A percentile compares a stretch with the other conserved stretches of the same genome.
Conservation (phyloP, 148 eudicot species). For the Persicaria tinctoria region DNA sequence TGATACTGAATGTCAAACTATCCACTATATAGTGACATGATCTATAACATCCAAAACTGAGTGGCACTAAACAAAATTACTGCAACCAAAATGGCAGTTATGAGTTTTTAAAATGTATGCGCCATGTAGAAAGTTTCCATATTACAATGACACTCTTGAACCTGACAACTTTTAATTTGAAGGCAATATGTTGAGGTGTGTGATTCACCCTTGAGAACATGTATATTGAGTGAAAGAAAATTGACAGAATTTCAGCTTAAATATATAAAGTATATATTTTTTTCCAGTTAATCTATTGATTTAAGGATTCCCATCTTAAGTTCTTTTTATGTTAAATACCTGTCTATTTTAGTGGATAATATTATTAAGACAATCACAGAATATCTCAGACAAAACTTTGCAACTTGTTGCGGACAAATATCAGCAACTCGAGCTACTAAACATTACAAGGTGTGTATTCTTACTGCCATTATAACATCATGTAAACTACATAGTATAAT, state of each 20-base stretch:
- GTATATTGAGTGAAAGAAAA: background rate
- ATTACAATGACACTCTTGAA: background rate
- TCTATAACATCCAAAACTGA: background rate
- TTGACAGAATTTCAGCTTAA: background rate
- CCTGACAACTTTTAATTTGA: background rate
- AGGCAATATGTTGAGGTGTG: background rate
- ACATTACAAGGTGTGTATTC: slow-evolving; percentile 65
- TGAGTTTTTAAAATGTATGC: background rate
- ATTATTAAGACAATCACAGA: slow-evolving; percentile 34
- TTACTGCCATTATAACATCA: background rate
- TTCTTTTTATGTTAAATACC: background rate
- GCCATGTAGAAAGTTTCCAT: background rate
- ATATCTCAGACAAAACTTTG: slow-evolving; percentile 68
- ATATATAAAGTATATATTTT: background rate
- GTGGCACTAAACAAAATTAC: background rate
- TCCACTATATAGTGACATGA: background rate
- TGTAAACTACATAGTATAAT: background rate
- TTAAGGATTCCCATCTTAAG: background rate
- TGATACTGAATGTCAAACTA: background rate
- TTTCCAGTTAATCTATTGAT: background rate
- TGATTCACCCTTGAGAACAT: background rate
- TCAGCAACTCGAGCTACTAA: slow-evolving; percentile 47
- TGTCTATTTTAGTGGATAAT: slow-evolving; percentile 3
- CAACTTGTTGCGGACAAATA: slow-evolving; percentile 57
- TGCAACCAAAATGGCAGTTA: background rate